Conservation (phyloP, 2,329 filamentous ascomycete genomes). For the Diaporthe vaccinii region DNA sequence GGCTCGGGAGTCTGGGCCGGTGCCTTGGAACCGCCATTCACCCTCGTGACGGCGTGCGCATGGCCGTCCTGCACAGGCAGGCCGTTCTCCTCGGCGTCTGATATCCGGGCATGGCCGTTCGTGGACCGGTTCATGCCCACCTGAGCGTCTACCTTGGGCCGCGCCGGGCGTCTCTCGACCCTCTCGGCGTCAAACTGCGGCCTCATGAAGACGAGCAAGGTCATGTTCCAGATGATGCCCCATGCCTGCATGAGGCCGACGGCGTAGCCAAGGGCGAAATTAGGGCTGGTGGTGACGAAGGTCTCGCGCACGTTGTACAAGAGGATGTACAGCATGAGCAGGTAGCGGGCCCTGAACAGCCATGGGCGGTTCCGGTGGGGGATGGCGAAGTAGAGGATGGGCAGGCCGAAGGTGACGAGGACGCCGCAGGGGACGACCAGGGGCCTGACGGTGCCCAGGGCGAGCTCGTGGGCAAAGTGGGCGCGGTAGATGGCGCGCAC, state of each 20-base stretch:
- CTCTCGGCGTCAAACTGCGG: slow-evolving; percentile 71
- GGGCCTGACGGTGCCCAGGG: slow-evolving; percentile 58
- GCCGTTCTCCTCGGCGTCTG: not conserved
- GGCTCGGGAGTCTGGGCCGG: not conserved
- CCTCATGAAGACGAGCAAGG: slow-evolving; percentile 65
- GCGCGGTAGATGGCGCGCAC: slow-evolving; percentile 37
- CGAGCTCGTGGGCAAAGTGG: slow-evolving; percentile 48
- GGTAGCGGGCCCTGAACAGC: slow-evolving; percentile 65
- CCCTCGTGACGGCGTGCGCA: not conserved
- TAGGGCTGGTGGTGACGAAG: slow-evolving; percentile 61
- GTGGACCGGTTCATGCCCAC: not conserved
- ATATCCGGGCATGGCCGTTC: not conserved
- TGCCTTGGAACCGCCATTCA: slow-evolving; percentile 1
- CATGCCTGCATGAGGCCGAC: slow-evolving; percentile 64
- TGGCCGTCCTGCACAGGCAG: not conserved
- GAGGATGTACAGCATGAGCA: slow-evolving; percentile 59
- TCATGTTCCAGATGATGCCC: slow-evolving; percentile 63
- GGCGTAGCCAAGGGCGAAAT: slow-evolving; percentile 64
- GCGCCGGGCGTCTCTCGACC: slow-evolving; percentile 54
- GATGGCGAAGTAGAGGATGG: slow-evolving; percentile 67
- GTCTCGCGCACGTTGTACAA: slow-evolving; percentile 60
- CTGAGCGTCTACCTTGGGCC: slow-evolving; percentile 38
- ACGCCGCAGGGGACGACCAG: slow-evolving; percentile 67
- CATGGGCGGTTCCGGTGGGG: slow-evolving; percentile 65
- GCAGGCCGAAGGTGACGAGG: slow-evolving; percentile 62